Evolutionary conservation across 2,329 filamentous ascomycete genomes (phyloP).

Genomic region (Arthrobotrys megalospora): DNA sequence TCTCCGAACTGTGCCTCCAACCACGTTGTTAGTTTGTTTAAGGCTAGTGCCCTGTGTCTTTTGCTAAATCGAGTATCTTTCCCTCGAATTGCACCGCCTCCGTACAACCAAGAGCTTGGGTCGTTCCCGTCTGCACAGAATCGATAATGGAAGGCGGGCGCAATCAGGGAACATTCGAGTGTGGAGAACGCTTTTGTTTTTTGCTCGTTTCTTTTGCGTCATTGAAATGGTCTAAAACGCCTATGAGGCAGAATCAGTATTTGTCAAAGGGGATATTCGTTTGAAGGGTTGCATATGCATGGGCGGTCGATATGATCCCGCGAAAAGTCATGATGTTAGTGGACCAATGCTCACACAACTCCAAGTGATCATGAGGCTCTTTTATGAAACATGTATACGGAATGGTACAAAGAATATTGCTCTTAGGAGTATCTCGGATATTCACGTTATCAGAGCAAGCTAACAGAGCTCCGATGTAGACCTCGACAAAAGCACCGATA

Average conservation of each 20-base stretch:
- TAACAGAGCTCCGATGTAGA: background rate
- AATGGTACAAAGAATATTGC: background rate
- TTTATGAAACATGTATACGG: constrained; percentile 9
- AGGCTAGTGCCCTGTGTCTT: constrained; percentile 49
- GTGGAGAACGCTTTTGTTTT: constrained; percentile 47
- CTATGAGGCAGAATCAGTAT: constrained; percentile 58
- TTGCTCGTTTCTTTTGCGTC: constrained; percentile 41
- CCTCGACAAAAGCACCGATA: background rate
- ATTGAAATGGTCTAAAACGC: constrained; percentile 42
- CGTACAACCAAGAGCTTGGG: constrained; percentile 51
- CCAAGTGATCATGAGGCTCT: constrained; percentile 24
- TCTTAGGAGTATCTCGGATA: background rate
- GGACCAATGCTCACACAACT: constrained; percentile 21
- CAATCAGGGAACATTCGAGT: constrained; percentile 38
- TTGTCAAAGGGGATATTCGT: constrained; percentile 38
- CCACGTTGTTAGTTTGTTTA: constrained; percentile 35
- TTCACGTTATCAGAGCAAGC: background rate
- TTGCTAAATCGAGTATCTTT: constrained; percentile 57
- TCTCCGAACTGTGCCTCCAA: constrained; percentile 28
- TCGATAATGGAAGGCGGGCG: constrained; percentile 46
- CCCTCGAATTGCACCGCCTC: constrained; percentile 51
- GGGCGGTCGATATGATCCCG: constrained; percentile 41
- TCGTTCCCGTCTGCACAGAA: constrained; percentile 58
- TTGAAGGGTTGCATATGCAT: constrained; percentile 37
- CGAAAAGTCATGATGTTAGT: constrained; percentile 27